Percentiles rank a stretch among this genome's conserved stretches.
phyloP scores from a whole-genome alignment of 2,329 filamentous ascomycete genomes.

The Ceratocystis huliohia region DNA sequence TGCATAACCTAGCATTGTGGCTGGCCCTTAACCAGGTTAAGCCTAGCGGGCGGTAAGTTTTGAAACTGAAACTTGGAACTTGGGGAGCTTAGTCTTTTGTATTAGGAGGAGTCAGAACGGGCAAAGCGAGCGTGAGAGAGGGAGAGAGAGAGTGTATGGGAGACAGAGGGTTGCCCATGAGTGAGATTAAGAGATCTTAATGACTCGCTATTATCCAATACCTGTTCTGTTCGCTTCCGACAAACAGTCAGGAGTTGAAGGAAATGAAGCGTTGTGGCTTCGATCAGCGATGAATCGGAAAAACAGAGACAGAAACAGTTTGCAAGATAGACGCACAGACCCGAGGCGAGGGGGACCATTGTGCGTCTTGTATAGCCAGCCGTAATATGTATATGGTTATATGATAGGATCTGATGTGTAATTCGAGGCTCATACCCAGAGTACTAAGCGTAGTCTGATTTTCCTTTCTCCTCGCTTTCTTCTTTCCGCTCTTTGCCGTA shows the following conservation, averaged over 20 bases:
- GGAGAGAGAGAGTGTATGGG: not conserved
- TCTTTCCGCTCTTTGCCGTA: not conserved
- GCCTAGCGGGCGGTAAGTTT: constrained; percentile 3
- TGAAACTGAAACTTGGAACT: constrained; percentile 8
- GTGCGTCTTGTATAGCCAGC: not conserved
- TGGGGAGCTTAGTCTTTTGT: not conserved
- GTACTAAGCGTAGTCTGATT: not conserved
- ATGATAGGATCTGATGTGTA: constrained; percentile 1
- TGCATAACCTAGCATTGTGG: constrained; percentile 7
- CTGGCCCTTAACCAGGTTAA: not conserved
- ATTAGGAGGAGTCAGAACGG: too few relatives aligned
- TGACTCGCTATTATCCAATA: too few relatives aligned
- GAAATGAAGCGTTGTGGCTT: constrained; percentile 8
- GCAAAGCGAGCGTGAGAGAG: not conserved
- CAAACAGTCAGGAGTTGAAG: not conserved
- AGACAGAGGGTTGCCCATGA: too few relatives aligned
- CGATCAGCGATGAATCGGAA: not conserved
- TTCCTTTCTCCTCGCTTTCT: not conserved
- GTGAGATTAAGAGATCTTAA: too few relatives aligned
- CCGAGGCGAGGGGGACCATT: not conserved
- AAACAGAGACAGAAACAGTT: constrained; percentile 8
- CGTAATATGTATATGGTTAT: not conserved
- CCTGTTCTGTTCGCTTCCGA: too few relatives aligned
- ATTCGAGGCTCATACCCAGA: not conserved
- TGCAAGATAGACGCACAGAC: constrained; percentile 3